These are phyloP conservation scores for Phytophthora sansomeana DNA, from an alignment of 352 stramenopile genomes.

Conservation along the genomic window DNA sequence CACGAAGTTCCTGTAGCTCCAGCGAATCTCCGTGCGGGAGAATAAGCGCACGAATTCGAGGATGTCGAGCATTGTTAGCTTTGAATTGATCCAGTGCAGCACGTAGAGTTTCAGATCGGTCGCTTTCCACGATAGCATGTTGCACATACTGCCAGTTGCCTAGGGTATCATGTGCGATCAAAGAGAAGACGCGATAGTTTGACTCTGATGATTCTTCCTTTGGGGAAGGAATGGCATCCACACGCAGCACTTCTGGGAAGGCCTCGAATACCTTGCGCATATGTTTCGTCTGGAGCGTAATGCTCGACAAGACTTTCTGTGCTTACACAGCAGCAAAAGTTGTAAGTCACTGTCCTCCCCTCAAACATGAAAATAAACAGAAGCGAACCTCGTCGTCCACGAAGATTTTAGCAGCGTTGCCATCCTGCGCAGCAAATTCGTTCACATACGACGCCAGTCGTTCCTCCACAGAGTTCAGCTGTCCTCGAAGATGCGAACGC, in stretches of 20 bases:
- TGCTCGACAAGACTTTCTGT: constrained; percentile 47
- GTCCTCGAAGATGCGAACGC: constrained; percentile 11
- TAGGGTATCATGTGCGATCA: constrained; percentile 42
- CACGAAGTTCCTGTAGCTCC: constrained; percentile 24
- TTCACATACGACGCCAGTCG: constrained; percentile 43
- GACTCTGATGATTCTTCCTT: constrained; percentile 11
- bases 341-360: not conserved
- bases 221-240: constrained; percentile 18
- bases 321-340: constrained; percentile 1
- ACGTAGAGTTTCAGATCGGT: constrained; percentile 36
- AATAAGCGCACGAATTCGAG: constrained; percentile 37
- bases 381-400: constrained; percentile 39
- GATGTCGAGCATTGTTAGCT: constrained; percentile 30
- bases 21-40: constrained; percentile 22
- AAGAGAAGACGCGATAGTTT: constrained; percentile 41
- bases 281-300: constrained; percentile 48
- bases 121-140: constrained; percentile 48
- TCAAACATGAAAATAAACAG: too few relatives aligned
- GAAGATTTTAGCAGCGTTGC: constrained; percentile 46
- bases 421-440: constrained; percentile 39
- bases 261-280: constrained; percentile 46
- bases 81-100: constrained; percentile 43
- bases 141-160: constrained; percentile 52
- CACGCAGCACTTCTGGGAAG: constrained; percentile 45
- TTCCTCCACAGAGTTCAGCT: constrained; percentile 36